Evolutionary conservation across 441 rosid species (phyloP).

Genomic region (Metrosideros polymorpha): DNA sequence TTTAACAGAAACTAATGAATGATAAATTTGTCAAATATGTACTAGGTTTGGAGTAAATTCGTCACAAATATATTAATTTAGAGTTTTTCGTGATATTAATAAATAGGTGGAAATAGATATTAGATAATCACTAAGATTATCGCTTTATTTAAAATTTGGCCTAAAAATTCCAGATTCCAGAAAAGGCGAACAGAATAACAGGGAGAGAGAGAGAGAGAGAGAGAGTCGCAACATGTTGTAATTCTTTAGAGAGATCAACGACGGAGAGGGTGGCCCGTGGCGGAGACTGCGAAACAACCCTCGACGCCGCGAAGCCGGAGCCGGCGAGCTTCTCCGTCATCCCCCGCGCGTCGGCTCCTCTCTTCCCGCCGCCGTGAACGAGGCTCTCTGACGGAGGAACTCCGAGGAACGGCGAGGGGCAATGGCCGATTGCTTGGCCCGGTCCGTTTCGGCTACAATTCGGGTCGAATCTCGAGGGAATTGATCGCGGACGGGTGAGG

Average conservation of each 20-base stretch:
- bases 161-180: not conserved
- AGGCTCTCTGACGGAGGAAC: not conserved
- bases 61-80: rapidly evolving
- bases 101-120: too few species aligned
- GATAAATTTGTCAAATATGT: too few species aligned
- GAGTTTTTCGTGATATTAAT: too few species aligned
- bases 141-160: not conserved
- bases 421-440: not conserved
- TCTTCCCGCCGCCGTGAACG: not conserved
- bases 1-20: too few species aligned
- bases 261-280: not conserved
- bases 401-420: not conserved
- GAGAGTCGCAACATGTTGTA: not conserved
- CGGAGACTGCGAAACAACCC: not conserved
- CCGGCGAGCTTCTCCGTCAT: not conserved
- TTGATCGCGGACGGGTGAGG: not conserved
- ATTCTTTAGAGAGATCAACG: not conserved
- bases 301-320: not conserved
- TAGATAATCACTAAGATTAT: too few species aligned
- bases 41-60: too few species aligned
- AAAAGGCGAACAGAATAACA: not conserved
- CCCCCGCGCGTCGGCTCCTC: not conserved
- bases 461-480: not conserved
- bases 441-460: not conserved
- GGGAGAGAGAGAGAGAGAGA: not conserved